These are phyloP conservation scores for Auricularia sp. DNA, from an alignment of 768 basidiomycete species.

Conservation along the genomic window DNA sequence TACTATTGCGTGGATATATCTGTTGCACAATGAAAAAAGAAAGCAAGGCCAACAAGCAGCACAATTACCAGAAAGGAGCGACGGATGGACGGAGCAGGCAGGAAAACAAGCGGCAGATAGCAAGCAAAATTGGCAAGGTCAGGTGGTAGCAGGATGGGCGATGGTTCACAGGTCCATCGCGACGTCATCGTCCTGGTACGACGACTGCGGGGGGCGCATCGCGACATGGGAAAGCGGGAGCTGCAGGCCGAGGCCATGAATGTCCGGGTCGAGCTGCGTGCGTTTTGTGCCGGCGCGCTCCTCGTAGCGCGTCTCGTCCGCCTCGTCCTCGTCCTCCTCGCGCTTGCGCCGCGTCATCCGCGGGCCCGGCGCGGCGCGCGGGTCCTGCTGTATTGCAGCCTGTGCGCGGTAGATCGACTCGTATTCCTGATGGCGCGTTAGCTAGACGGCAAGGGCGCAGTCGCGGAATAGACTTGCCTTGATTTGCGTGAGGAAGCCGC, in stretches of 20 bases:
- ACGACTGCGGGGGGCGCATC: no score
- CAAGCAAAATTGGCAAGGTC: no score
- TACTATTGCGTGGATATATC: neutral
- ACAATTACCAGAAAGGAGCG: neutral
- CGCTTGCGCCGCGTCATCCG: slow-evolving; percentile 49
- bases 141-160: neutral
- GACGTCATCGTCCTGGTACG: slow-evolving; percentile 21
- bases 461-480: slow-evolving; percentile 41
- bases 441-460: neutral
- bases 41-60: neutral
- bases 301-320: slow-evolving; percentile 27
- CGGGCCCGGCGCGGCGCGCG: slow-evolving; percentile 34
- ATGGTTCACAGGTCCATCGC: slow-evolving; percentile 22
- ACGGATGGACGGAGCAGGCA: neutral
- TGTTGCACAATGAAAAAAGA: slow-evolving; percentile 2
- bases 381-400: slow-evolving; percentile 54
- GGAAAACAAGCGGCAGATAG: no score
- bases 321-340: slow-evolving; percentile 59
- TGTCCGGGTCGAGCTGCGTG: neutral
- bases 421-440: slow-evolving; percentile 52
- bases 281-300: neutral
- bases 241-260: neutral
- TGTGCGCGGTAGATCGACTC: slow-evolving; percentile 84
- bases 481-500: slow-evolving; percentile 84
- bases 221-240: neutral